Evolutionary conservation across 805 yeast genomes (phyloP).

Genomic region (Hanseniaspora nectarophila): DNA sequence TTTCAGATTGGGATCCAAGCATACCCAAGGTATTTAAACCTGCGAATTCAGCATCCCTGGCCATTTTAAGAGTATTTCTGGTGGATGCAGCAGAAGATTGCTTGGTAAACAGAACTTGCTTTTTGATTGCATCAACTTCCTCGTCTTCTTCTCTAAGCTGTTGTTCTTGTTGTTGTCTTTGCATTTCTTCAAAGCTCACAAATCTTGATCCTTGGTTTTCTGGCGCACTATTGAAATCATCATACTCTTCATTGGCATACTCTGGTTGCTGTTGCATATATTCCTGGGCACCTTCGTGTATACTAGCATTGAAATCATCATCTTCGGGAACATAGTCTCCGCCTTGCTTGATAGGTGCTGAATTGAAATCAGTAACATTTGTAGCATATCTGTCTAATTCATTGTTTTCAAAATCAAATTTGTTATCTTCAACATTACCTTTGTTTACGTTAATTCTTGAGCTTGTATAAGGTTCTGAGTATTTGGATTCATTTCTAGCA

Average conservation of each 20-base stretch:
- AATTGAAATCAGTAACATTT: constrained; percentile 21
- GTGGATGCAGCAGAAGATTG: constrained; percentile 80
- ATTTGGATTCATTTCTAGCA: constrained; percentile 14
- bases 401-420: constrained; percentile 22
- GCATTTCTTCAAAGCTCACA: constrained; percentile 28
- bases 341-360: constrained; percentile 14
- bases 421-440: constrained; percentile 10
- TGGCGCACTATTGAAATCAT: constrained; percentile 61
- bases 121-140: constrained; percentile 76
- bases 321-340: constrained; percentile 18
- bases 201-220: constrained; percentile 29
- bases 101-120: constrained; percentile 70
- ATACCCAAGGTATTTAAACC: constrained; percentile 79
- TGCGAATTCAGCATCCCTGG: constrained; percentile 58
- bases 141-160: constrained; percentile 58
- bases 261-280: constrained; percentile 15
- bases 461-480: constrained; percentile 14
- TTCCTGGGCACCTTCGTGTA: constrained; percentile 17
- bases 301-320: constrained; percentile 27
- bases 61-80: constrained; percentile 63
- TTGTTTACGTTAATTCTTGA: constrained; percentile 3
- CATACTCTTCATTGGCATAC: constrained; percentile 35
- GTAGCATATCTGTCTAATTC: neutral
- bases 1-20: constrained; percentile 87
- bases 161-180: constrained; percentile 29